Base-by-base conservation (phyloP, 23 red algal genomes). In the Chondrus crispus region DNA sequence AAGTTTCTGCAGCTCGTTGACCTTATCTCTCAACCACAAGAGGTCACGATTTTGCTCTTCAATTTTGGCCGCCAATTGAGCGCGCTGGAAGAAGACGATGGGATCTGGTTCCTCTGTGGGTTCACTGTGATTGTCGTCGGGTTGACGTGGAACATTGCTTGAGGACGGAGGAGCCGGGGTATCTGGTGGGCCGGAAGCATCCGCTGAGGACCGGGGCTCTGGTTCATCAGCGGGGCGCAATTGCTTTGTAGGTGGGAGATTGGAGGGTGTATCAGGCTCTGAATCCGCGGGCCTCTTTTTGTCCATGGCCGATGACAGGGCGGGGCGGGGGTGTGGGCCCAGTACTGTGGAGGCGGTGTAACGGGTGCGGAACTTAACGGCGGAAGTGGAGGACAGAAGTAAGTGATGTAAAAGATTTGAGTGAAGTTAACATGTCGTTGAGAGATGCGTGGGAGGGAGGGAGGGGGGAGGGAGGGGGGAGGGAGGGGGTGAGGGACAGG, bases 31-130 rank as follows among this genome's bases (percentile, higher is more conserved):
- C 36, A 73, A 51, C 75, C 51, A 83, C 26, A 74, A 18, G 10
- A 92, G 62, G 52, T 92, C 89, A 35, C 89, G 76, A 55, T 82
- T 60, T n/a, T 83, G 89, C 64, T 92, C 89, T 4, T 47, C 76
- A 62, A 92, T 92, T 62, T 84, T 82, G 57, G 89, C 89, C 30
- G 89, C 89, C 43, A 92, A 68, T 53, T 92, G 89, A 38, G 89
- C 76, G 47, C 89, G 89, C 49, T 92, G 89, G 64, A 84, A 92
- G 6, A 46, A 51, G 53, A 90, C 53, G 58, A 90, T 79, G 13
- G 87, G 64, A 64, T 90, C n/a, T n/a, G n/a, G n/a, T n/a, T n/a
- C n/a, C n/a, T n/a, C n/a, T n/a, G n/a, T n/a, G n/a, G n/a, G n/a
- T n/a, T n/a, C n/a, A n/a, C n/a, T n/a, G n/a, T n/a, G n/a, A n/a